Evolutionary conservation across 495 filamentous ascomycete species (phyloP).

Genomic region (Penicillium atrosanguineum): DNA sequence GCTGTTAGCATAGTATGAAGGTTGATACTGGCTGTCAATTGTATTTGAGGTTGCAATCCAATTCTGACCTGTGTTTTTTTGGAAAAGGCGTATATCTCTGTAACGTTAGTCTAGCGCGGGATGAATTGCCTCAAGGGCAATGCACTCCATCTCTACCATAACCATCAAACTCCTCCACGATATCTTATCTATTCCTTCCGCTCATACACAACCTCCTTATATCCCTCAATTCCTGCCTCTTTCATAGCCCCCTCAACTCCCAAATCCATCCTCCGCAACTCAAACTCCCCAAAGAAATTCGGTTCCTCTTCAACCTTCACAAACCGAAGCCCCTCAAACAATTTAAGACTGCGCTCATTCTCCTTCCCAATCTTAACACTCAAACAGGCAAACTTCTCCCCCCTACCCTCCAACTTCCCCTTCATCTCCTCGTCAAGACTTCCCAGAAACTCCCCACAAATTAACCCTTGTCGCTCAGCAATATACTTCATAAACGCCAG

Average conservation of each 20-base stretch:
- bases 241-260: conserved; percentile 21
- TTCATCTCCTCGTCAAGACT: conserved; percentile 16
- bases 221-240: conserved; percentile 35
- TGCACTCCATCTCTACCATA: neutral
- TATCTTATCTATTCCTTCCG: conserved; percentile 12
- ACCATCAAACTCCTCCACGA: too few species aligned
- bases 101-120: neutral
- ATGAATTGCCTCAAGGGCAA: neutral
- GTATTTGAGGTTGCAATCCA: too few species aligned
- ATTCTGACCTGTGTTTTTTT: too few species aligned
- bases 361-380: conserved; percentile 59
- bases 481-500: conserved; percentile 68
- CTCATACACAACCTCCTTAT: conserved; percentile 41
- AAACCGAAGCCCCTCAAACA: conserved; percentile 63
- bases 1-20: neutral
- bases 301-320: conserved; percentile 40
- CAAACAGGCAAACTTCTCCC: conserved; percentile 35
- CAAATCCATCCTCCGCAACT: conserved; percentile 46
- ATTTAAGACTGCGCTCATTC: conserved; percentile 53
- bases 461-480: conserved; percentile 36
- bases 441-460: conserved; percentile 59
- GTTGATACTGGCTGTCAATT: too few species aligned
- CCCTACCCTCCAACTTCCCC: conserved; percentile 8
- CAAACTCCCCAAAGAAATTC: conserved; percentile 69
- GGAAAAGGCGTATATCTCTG: neutral